Conservation (phyloP, 129 eudicot genomes). For the carrot (Daucus carota) region DH1_v3.0 NC_030381.2:34797501-34798000, state of each 20-base stretch:
- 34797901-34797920: slow-evolving; percentile 59
- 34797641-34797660: slow-evolving; percentile 1
- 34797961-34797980: neutral
- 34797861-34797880: slow-evolving; percentile 86
- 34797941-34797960: slow-evolving; percentile 42
- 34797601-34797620: neutral
- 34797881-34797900: slow-evolving; percentile 66
- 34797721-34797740: slow-evolving; percentile 37
- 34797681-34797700: neutral
- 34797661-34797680: slow-evolving; percentile 12
- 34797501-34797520: neutral
- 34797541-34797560: too few species aligned
- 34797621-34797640: neutral
- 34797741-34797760: slow-evolving; percentile 74
- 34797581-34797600: neutral
- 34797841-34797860: slow-evolving; percentile 91
- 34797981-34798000: neutral
- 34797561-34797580: too few species aligned
- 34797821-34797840: slow-evolving; percentile 85
- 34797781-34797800: slow-evolving; percentile 28
- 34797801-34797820: slow-evolving; percentile 50
- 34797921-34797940: slow-evolving; percentile 65
- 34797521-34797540: too few species aligned
- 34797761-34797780: slow-evolving; percentile 58
- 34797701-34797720: slow-evolving; percentile 6